A percentile compares a stretch with the other conserved stretches of the same genome.
phyloP scores from a whole-genome alignment of 805 yeast genomes.

The Monosporozyma yasuniensis region DNA sequence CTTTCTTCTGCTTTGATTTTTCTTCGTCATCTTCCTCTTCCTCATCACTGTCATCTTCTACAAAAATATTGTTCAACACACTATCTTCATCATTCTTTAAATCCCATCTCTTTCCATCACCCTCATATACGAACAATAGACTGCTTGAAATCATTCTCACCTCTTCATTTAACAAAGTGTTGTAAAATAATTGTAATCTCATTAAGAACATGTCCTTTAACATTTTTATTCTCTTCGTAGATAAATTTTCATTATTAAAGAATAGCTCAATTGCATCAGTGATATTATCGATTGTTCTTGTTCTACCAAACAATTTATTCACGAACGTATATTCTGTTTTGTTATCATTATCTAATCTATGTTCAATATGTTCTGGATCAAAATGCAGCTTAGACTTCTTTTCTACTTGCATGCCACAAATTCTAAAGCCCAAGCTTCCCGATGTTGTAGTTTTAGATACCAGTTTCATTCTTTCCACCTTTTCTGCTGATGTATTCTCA shows the following conservation, averaged over 20 bases:
- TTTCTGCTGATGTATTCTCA: constrained; percentile 47
- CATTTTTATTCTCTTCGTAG: constrained; percentile 27
- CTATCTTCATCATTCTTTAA: constrained; percentile 34
- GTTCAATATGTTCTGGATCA: constrained; percentile 9
- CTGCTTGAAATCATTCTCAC: constrained; percentile 64
- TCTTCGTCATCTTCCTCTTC: constrained; percentile 29
- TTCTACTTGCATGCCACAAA: constrained; percentile 78
- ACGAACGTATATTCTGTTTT: constrained; percentile 40
- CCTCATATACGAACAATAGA: constrained; percentile 65
- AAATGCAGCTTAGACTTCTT: constrained; percentile 15
- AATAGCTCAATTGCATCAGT: constrained; percentile 37
- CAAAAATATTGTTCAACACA: constrained; percentile 26
- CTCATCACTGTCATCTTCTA: constrained; percentile 28
- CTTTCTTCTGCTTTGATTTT: constrained; percentile 17
- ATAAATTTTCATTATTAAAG: constrained; percentile 35
- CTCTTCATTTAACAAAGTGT: constrained; percentile 54
- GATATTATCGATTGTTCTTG: constrained; percentile 38
- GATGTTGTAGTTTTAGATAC: constrained; percentile 74
- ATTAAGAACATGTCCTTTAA: constrained; percentile 40
- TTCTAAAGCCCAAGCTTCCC: constrained; percentile 63
- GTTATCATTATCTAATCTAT: constrained; percentile 17
- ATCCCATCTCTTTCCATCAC: constrained; percentile 49
- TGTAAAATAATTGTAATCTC: constrained; percentile 58
- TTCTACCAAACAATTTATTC: constrained; percentile 67
- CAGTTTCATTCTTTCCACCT: constrained; percentile 46